Evolutionary conservation across 352 stramenopile genomes (phyloP), one percentile per base, ranked within the genome.

Genomic region (Phytopythium mirpurense): DNA sequence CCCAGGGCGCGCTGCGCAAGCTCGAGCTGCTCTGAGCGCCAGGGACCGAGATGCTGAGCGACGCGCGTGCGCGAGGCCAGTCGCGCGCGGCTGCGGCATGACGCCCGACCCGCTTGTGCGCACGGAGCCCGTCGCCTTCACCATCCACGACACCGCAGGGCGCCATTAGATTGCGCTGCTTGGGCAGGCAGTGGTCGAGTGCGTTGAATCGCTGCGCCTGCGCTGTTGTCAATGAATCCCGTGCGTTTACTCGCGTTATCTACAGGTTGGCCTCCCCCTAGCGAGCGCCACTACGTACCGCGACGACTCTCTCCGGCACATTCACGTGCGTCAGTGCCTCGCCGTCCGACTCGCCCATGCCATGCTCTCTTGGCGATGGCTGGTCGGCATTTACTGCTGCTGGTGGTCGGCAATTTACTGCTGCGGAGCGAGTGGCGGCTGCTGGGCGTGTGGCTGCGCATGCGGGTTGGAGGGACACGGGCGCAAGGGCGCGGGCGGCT

Each of bases 1-100:
- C 74, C 3, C 74, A 87, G 48, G 54, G 67, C 23, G 83, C 86
- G 49, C 54, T 90, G 44, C 76, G 76, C 49, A 82, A 83, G 54
- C 35, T 85, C 16, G 72, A 72, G 31, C 37, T 87, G 37, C 56
- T 83, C 12, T 79, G 60, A 59, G 16, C 14, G n/a, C 31, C 29
- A 9, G 14, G 12, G 3, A 31, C 34, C 41, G n/a, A 19, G 35
- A 38, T 19, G 35, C 35, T 19, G 35, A 38, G 35, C 35, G 35
- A 18, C 4, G 14, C 12, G 4, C 12, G 12, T 3, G 15, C 35
- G 35, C 9, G 40, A 27, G 7, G 40, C 9, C 23, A 45, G n/a
- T 27, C n/a, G 40, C 9, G 37, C 14, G n/a, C 15, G 31, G 31
- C 19, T 23, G 16, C 37, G 16, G n/a, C n/a, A n/a, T n/a, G n/a